Evolutionary conservation across 192 early-diverging fungal species (phyloP).

Genomic region (Backusella circina): DNA sequence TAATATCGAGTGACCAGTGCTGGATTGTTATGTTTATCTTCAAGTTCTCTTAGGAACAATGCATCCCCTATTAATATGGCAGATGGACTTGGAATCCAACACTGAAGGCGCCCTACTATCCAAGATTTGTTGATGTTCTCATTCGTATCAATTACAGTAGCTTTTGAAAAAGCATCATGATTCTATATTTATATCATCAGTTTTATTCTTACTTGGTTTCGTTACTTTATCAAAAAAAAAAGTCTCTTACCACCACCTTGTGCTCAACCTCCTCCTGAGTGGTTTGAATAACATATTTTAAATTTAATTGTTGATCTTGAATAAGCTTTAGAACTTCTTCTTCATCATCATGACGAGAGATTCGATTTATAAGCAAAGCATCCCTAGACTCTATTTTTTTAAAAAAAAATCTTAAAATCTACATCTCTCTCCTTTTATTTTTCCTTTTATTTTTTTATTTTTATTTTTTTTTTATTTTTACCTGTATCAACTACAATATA

Average conservation of each 20-base stretch:
- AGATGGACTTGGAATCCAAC: neutral
- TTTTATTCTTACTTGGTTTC: neutral
- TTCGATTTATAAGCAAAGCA: neutral
- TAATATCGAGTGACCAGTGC: neutral
- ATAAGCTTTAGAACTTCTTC: neutral
- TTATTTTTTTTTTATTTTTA: neutral
- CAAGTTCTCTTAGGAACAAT: neutral
- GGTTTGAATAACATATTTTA: neutral
- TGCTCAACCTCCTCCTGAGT: neutral
- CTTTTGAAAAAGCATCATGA: neutral
- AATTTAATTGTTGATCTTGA: constrained; percentile 1
- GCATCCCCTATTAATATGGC: neutral
- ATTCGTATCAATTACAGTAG: neutral
- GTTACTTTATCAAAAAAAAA: neutral
- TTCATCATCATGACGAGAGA: neutral
- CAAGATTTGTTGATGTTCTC: neutral
- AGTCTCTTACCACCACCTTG: neutral
- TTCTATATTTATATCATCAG: neutral
- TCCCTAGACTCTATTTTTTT: neutral
- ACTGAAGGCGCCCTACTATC: neutral
- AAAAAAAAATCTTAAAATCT: neutral
- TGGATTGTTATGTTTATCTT: neutral
- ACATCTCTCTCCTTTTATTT: neutral
- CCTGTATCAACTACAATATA: neutral
- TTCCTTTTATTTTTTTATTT: neutral